Evolutionary conservation across 164 flowering plant species (phyloP).

Genomic region (Euptelea pleiosperma): DNA sequence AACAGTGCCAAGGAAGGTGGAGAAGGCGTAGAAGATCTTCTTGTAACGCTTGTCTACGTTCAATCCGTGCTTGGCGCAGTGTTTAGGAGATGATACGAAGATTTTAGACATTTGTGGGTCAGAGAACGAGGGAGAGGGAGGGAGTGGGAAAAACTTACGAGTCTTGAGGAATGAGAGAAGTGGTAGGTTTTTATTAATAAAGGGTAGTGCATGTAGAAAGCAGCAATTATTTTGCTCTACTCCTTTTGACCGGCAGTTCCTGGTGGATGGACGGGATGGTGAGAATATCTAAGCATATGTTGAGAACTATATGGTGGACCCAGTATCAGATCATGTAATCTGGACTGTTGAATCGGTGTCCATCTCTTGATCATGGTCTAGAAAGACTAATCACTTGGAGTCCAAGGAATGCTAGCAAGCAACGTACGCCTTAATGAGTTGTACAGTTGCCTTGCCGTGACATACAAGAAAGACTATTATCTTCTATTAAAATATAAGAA

Average conservation of each 20-base stretch:
- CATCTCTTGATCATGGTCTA: no score
- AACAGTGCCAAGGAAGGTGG: slow-evolving; percentile 16
- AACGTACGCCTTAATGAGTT: no score
- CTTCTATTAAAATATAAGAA: no score
- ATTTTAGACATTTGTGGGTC: slow-evolving; percentile 23
- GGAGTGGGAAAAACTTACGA: slow-evolving; percentile 1
- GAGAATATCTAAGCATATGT: no score
- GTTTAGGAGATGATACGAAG: slow-evolving; percentile 21
- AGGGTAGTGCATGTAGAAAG: slow-evolving; percentile 1
- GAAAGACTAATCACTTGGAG: no score
- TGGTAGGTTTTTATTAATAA: slow-evolving; percentile 4
- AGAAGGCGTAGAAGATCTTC: slow-evolving; percentile 20
- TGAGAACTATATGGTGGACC: no score
- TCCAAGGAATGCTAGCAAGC: no score
- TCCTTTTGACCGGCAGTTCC: slow-evolving; percentile 14
- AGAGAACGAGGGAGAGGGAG: neutral
- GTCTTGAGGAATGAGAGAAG: neutral
- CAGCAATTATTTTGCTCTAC: slow-evolving; percentile 14
- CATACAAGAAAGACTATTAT: no score
- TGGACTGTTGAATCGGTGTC: no score
- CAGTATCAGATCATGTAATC: no score
- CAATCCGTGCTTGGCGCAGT: slow-evolving; percentile 28
- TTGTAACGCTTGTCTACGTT: slow-evolving; percentile 21
- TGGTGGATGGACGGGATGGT: neutral
- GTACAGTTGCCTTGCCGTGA: no score